A percentile compares a stretch with the other conserved stretches of the same genome.
These are phyloP conservation scores for Viola odorata DNA, from an alignment of 345 rosid species.

Conservation along the genomic window DNA sequence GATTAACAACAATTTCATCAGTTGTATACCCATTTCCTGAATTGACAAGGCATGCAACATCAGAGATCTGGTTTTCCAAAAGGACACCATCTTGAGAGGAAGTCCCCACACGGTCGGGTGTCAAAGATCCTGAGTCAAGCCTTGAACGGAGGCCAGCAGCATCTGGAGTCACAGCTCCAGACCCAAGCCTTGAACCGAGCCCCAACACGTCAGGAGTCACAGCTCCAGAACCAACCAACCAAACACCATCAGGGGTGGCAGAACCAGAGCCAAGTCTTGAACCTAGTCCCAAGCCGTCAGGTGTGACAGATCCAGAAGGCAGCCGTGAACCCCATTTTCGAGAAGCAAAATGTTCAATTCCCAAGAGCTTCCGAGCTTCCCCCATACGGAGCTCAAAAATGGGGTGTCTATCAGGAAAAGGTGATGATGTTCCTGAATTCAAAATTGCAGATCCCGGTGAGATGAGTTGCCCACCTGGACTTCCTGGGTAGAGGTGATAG, in stretches of 20 bases:
- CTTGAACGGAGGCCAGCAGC: constrained; percentile 52
- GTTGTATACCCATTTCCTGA: constrained; percentile 39
- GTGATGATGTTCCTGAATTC: constrained; percentile 82
- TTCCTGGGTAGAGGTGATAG: constrained; percentile 60
- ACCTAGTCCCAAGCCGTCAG: constrained; percentile 25
- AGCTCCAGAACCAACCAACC: constrained; percentile 60
- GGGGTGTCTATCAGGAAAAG: constrained; percentile 64
- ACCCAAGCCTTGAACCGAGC: constrained; percentile 56
- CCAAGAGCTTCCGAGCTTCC: constrained; percentile 59
- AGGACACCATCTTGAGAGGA: constrained; percentile 32
- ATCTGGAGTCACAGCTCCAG: constrained; percentile 77
- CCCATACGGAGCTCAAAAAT: constrained; percentile 54
- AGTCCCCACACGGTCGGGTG: constrained; percentile 57
- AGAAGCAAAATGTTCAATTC: constrained; percentile 59
- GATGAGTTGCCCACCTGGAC: constrained; percentile 72
- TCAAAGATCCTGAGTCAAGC: constrained; percentile 64
- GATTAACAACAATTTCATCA: constrained; percentile 39
- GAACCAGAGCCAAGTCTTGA: constrained; percentile 75
- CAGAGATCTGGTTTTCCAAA: constrained; percentile 38
- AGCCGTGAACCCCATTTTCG: constrained; percentile 87
- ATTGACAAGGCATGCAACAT: constrained; percentile 44
- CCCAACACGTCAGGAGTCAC: constrained; percentile 61
- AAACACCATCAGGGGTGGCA: constrained; percentile 61
- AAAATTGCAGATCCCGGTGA: constrained; percentile 82
- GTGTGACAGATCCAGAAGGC: constrained; percentile 29